Conservation (phyloP, 441 rosid species). For the Jatropha multifida region DNA sequence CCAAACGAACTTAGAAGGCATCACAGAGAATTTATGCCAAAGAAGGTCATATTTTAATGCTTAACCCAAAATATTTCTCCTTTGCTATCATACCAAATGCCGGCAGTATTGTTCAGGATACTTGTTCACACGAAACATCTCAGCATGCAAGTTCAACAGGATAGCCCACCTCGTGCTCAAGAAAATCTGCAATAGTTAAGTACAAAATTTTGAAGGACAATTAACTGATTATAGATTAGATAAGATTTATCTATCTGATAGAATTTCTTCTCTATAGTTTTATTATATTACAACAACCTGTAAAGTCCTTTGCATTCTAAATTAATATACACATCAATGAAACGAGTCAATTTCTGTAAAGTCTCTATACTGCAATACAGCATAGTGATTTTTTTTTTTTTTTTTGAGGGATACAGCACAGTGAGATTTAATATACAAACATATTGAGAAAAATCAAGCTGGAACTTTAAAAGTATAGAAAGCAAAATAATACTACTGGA, state of each 20-base stretch:
- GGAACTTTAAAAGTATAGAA: constrained; percentile 13
- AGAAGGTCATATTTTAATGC: neutral
- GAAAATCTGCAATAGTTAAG: constrained; percentile 66
- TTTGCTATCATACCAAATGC: neutral
- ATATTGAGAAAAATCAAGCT: constrained; percentile 14
- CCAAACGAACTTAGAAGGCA: constrained; percentile 4
- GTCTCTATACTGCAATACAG: too few relatives aligned
- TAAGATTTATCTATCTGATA: too few relatives aligned
- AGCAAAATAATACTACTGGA: neutral
- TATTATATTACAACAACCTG: too few relatives aligned
- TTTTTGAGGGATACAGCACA: too few relatives aligned
- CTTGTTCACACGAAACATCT: constrained; percentile 99
- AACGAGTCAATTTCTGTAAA: too few relatives aligned
- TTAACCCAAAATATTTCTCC: constrained; percentile 4
- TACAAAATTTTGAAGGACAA: constrained; percentile 5
- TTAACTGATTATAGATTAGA: too few relatives aligned
- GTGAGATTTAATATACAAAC: constrained; percentile 14
- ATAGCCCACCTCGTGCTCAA: constrained; percentile 99
- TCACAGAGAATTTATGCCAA: neutral
- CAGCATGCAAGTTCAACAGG: constrained; percentile 91
- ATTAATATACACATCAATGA: too few relatives aligned
- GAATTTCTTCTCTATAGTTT: too few relatives aligned
- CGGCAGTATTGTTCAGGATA: constrained; percentile 54
- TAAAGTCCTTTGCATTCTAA: too few relatives aligned
- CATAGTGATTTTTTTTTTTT: neutral